Evolutionary conservation across 495 filamentous ascomycete species (phyloP).

Genomic region (Aspergillus coremiiformis): DNA sequence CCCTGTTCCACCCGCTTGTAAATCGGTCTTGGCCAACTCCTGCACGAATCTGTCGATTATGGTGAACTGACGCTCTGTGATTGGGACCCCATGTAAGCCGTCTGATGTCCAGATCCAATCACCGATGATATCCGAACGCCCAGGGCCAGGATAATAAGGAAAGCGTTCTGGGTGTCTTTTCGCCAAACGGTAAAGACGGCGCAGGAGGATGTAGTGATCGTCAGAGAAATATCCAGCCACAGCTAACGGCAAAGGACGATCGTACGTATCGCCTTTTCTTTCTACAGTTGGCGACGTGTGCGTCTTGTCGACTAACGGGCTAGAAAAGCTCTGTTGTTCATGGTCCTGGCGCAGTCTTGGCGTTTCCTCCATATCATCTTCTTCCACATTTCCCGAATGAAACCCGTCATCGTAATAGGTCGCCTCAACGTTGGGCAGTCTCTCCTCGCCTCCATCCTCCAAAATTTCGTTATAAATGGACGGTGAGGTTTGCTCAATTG

Average conservation of each 20-base stretch:
- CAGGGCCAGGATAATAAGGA: slow-evolving; percentile 30
- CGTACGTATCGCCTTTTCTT: slow-evolving; percentile 7
- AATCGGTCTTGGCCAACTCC: slow-evolving; percentile 31
- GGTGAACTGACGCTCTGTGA: slow-evolving; percentile 41
- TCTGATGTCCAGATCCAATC: slow-evolving; percentile 44
- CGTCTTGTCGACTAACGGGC: slow-evolving; percentile 6
- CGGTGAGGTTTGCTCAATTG: slow-evolving; percentile 14
- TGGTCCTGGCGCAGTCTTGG: slow-evolving; percentile 3
- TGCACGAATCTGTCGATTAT: slow-evolving; percentile 40
- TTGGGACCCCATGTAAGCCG: slow-evolving; percentile 35
- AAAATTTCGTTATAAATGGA: slow-evolving; percentile 11
- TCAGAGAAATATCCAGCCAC: slow-evolving; percentile 41
- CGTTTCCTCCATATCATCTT: slow-evolving; percentile 10
- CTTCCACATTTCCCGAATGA: slow-evolving; percentile 1
- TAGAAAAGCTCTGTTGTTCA: slow-evolving; percentile 5
- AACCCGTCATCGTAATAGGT: slow-evolving; percentile 10
- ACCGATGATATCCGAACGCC: slow-evolving; percentile 36
- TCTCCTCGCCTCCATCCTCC: slow-evolving; percentile 16
- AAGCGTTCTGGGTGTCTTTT: slow-evolving; percentile 34
- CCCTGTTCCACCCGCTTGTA: slow-evolving; percentile 34
- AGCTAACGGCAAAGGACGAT: slow-evolving; percentile 21
- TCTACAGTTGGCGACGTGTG: slow-evolving; percentile 5
- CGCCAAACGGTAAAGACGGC: slow-evolving; percentile 35
- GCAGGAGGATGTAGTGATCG: slow-evolving; percentile 36
- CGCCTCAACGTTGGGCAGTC: slow-evolving; percentile 6